Evolutionary conservation across 805 yeast species (phyloP), one percentile per base, ranked within the genome.

Genomic region (Pichia membranifaciens): DNA sequence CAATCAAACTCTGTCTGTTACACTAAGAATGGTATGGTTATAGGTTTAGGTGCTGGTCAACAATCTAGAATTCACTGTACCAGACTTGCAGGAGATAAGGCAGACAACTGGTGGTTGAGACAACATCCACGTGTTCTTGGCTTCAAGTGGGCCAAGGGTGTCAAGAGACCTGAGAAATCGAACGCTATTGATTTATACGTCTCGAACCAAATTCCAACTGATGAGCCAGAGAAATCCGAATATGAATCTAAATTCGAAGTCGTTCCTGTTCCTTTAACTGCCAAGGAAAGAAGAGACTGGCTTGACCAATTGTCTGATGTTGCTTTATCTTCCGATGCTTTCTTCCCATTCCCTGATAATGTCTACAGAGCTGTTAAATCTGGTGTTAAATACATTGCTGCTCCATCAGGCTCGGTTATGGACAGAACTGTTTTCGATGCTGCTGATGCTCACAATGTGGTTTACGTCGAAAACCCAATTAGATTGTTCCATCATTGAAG

Each of bases 281-380:
- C 68, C 23, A 81, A 75, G 54, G 99, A 93, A 75, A 87, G 91
- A 71, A 72, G 73, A 54, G 96, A 86, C 60, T 93, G 98, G 98
- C 70, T 84, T 55, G 59, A 71, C 52, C 80, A 89, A 72, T 77
- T 89, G 67, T 79, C 73, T 50, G 82, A 87, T 59, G 99, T 93
- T 48, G 89, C 98, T 12, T 75, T 90, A 58, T 84, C 96, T 16
- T 89, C 97, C 3, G 99, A 93, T 67, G 99, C 99, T 25, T 93
- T 93, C 81, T 93, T 93, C 95, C 99, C 99, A 71, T 93, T 93
- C 93, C 93, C 98, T 56, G 99, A 93, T 70, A 93, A 93, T 65
- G 96, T 93, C 58, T 89, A 91, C 81, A 82, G 99, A 69, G 98
- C 98, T 55, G 96, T 82, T 44, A 82, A 87, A 75, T 84, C 95